These are phyloP conservation scores for Podospora conica DNA, from an alignment of 495 filamentous ascomycete species.

Conservation along the genomic window DNA sequence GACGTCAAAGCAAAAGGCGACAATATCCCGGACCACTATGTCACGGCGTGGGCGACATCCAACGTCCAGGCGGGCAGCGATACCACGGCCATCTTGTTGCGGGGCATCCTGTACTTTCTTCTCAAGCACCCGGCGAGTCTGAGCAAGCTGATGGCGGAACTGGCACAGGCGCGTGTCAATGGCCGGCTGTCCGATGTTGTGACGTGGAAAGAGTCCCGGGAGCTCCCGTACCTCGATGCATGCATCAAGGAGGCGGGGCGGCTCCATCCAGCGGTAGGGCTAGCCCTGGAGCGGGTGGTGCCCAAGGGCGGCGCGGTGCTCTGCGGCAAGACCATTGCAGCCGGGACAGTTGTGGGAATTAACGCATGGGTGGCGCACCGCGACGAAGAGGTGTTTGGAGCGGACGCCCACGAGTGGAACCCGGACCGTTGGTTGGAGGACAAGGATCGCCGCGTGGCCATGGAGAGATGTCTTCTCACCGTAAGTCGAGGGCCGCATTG, in stretches of 20 bases:
- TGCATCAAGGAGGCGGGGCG: constrained; percentile 50
- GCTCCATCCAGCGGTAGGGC: constrained; percentile 31
- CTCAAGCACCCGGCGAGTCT: constrained; percentile 41
- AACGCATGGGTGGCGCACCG: constrained; percentile 35
- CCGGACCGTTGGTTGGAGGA: constrained; percentile 49
- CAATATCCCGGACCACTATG: constrained; percentile 24
- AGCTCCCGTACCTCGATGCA: constrained; percentile 43
- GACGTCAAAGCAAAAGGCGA: constrained; percentile 2
- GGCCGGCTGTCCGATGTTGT: constrained; percentile 26
- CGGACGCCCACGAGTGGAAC: constrained; percentile 38
- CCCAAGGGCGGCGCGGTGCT: constrained; percentile 42
- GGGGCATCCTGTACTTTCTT: constrained; percentile 49
- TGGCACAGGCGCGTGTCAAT: constrained; percentile 33
- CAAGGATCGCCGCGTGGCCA: constrained; percentile 25
- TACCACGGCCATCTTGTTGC: constrained; percentile 55
- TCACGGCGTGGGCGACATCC: constrained; percentile 32
- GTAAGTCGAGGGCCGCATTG: background rate
- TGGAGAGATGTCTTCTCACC: constrained; percentile 28
- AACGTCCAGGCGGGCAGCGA: constrained; percentile 56
- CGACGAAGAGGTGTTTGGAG: constrained; percentile 30
- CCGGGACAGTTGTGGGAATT: constrained; percentile 42
- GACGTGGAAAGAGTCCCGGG: constrained; percentile 33
- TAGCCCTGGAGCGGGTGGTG: constrained; percentile 34
- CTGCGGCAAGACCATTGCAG: constrained; percentile 40
- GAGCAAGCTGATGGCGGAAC: constrained; percentile 48